These are phyloP conservation scores for Tricholoma furcatifolium DNA, from an alignment of 768 basidiomycete genomes.

Conservation along the genomic window DNA sequence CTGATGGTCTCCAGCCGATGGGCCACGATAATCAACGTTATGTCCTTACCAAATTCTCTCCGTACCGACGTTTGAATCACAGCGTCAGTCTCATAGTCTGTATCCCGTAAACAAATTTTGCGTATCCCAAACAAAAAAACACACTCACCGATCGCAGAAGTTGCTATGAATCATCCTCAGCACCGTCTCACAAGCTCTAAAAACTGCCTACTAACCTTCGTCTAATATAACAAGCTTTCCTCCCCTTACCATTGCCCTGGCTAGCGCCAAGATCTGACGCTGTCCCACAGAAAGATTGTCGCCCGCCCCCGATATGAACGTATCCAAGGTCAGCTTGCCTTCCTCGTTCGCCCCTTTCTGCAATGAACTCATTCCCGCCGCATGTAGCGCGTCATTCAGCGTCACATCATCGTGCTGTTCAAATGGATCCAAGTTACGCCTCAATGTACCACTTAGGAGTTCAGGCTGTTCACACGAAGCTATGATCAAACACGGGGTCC, in stretches of 20 bases:
- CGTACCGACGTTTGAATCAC: slow-evolving; percentile 72
- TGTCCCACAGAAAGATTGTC: slow-evolving; percentile 77
- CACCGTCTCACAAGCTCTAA: slow-evolving; percentile 30
- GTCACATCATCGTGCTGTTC: slow-evolving; percentile 51
- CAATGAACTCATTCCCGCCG: slow-evolving; percentile 40
- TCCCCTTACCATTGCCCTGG: slow-evolving; percentile 57
- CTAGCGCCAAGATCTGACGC: slow-evolving; percentile 66
- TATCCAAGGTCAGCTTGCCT: slow-evolving; percentile 49
- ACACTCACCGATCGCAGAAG: slow-evolving; percentile 45
- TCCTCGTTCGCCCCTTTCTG: slow-evolving; percentile 41
- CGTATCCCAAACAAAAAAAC: background rate
- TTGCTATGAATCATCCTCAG: slow-evolving; percentile 33
- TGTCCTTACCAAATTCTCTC: slow-evolving; percentile 55
- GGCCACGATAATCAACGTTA: slow-evolving; percentile 66
- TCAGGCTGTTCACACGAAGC: slow-evolving; percentile 31
- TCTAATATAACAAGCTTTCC: slow-evolving; percentile 63
- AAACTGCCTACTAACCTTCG: slow-evolving; percentile 41
- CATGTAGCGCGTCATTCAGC: slow-evolving; percentile 37
- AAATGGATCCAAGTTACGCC: slow-evolving; percentile 69
- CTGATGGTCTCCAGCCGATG: slow-evolving; percentile 71
- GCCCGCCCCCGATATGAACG: slow-evolving; percentile 50
- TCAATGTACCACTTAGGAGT: slow-evolving; percentile 59
- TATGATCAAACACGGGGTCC: background rate
- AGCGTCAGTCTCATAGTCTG: slow-evolving; percentile 62
- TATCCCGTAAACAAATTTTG: background rate